Percentiles rank a stretch among this genome's conserved stretches.
Evolutionary conservation across 768 basidiomycete genomes (phyloP).

Genomic region (Phlegmacium glaucopus): DNA sequence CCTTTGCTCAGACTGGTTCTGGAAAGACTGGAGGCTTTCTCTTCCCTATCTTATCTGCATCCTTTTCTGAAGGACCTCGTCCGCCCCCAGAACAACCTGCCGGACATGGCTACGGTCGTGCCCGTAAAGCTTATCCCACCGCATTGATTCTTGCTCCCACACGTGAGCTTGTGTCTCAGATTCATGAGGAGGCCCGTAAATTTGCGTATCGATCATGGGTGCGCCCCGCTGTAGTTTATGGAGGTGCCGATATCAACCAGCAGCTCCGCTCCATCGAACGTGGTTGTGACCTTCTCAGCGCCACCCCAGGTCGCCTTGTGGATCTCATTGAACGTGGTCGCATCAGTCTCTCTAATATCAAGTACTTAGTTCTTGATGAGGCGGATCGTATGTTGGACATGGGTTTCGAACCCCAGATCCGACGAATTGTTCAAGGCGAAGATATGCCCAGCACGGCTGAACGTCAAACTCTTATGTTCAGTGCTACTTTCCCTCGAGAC

Average conservation of each 20-base stretch:
- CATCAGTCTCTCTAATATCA: constrained; percentile 94
- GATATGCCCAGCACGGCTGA: constrained; percentile 95
- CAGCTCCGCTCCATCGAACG: constrained; percentile 94
- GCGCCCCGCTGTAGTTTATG: constrained; percentile 97
- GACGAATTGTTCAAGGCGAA: constrained; percentile 95
- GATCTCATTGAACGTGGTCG: constrained; percentile 98
- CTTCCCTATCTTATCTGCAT: constrained; percentile 96
- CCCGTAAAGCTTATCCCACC: constrained; percentile 92
- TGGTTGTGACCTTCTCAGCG: constrained; percentile 94
- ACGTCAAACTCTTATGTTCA: constrained; percentile 99
- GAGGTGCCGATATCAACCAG: constrained; percentile 96
- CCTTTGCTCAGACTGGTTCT: constrained; percentile 83
- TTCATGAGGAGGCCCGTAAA: constrained; percentile 98
- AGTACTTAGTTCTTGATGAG: constrained; percentile 97
- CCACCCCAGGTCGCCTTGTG: constrained; percentile 96
- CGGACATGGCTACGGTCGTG: constrained; percentile 51
- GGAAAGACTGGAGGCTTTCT: constrained; percentile 99
- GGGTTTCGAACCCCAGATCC: constrained; percentile 99
- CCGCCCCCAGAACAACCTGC: constrained; percentile 56
- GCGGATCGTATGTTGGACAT: constrained; percentile 99
- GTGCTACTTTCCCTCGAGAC: constrained; percentile 98
- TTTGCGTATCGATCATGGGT: constrained; percentile 99
- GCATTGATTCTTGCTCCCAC: constrained; percentile 98
- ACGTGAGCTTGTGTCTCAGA: constrained; percentile 97
- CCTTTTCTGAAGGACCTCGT: constrained; percentile 80